phyloP scores from a whole-genome alignment of 306 rosid genomes.

The Geum urbanum region DNA sequence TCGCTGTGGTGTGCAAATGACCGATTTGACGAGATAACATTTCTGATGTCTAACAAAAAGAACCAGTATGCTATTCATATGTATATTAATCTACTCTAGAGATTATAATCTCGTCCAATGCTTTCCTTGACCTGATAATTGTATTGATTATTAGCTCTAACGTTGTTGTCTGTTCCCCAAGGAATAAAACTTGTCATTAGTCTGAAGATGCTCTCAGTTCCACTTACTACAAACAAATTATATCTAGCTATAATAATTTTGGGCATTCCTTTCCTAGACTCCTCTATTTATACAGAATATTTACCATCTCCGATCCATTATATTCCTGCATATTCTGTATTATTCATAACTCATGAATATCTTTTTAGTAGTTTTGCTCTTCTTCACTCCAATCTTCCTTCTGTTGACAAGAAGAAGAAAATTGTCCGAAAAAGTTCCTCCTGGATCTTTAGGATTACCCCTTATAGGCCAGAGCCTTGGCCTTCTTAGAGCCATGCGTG shows the following conservation, averaged over 20 bases:
- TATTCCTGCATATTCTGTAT: neutral
- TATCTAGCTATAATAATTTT: neutral
- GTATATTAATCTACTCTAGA: neutral
- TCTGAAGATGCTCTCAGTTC: neutral
- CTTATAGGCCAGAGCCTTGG: slow-evolving; percentile 60
- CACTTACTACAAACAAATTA: neutral
- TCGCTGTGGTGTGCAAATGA: neutral
- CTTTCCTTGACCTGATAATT: neutral
- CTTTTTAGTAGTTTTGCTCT: slow-evolving; percentile 27
- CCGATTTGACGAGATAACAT: neutral
- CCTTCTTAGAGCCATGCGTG: slow-evolving; percentile 52
- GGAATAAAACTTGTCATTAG: neutral
- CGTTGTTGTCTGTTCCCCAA: neutral
- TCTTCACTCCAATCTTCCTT: slow-evolving; percentile 42
- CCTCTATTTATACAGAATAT: neutral
- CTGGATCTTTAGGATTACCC: slow-evolving; percentile 74
- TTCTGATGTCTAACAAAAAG: neutral
- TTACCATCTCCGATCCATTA: neutral
- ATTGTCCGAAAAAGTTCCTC: slow-evolving; percentile 49
- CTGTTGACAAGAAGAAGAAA: slow-evolving; percentile 38
- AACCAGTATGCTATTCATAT: neutral
- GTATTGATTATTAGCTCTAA: neutral
- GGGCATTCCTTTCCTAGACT: neutral
- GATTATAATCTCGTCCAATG: neutral
- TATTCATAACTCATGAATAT: slow-evolving; percentile 32